Evolutionary conservation across 805 yeast species (phyloP).

Genomic region (Kluyveromyces wickerhamii): DNA sequence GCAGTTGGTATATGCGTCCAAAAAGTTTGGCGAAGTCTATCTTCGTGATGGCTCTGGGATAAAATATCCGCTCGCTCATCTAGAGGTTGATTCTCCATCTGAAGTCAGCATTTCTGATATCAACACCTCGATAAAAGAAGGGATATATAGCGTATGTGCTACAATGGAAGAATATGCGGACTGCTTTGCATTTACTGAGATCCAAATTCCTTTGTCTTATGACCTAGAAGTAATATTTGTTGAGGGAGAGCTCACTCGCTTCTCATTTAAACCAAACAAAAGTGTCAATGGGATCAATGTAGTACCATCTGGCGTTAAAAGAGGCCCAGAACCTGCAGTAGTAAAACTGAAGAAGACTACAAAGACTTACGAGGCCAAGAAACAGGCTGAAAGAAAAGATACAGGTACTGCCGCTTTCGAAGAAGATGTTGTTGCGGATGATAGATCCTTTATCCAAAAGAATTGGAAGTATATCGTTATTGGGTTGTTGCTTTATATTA

Average conservation of each 20-base stretch:
- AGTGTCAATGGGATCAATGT: constrained; percentile 15
- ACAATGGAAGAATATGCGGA: constrained; percentile 10
- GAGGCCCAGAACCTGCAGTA: constrained; percentile 19
- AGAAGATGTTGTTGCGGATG: constrained; percentile 16
- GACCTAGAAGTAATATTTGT: constrained; percentile 10
- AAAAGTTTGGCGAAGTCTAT: constrained; percentile 3
- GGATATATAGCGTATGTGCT: constrained; percentile 18
- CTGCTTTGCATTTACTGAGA: constrained; percentile 21
- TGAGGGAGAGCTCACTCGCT: background rate
- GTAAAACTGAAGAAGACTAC: constrained; percentile 22
- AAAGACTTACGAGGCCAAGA: constrained; percentile 25
- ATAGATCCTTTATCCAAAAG: constrained; percentile 21
- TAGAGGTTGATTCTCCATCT: constrained; percentile 13
- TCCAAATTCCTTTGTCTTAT: constrained; percentile 17
- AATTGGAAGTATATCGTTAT: constrained; percentile 26
- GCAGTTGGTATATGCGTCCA: background rate
- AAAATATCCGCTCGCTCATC: constrained; percentile 17
- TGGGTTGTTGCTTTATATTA: no score
- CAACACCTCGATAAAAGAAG: constrained; percentile 6
- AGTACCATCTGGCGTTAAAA: constrained; percentile 9
- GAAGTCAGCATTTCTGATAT: constrained; percentile 5
- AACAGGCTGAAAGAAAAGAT: constrained; percentile 13
- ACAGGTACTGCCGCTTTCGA: constrained; percentile 15
- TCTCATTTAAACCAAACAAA: constrained; percentile 17
- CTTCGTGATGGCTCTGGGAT: constrained; percentile 17